Conservation (phyloP, 192 early-diverging fungal species). For the Chytriomyces sp. region DNA sequence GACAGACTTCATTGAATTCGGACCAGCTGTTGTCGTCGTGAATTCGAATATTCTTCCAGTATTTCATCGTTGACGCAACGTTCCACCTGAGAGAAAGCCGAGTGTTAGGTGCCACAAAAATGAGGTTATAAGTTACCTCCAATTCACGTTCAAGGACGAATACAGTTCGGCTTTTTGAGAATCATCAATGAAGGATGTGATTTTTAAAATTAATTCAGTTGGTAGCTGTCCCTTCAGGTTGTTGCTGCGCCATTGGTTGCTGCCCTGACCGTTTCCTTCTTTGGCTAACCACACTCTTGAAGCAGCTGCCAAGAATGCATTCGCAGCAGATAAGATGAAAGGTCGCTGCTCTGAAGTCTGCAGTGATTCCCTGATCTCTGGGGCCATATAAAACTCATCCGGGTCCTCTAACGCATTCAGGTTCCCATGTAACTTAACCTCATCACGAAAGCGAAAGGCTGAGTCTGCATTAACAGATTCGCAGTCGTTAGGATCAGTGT, state of each 20-base stretch:
- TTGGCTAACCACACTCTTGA: no score
- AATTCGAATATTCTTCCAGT: slow-evolving; percentile 9
- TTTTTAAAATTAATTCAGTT: background rate
- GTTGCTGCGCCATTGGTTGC: no score
- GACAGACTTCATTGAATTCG: slow-evolving; percentile 10
- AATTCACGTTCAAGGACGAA: background rate
- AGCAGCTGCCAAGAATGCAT: background rate
- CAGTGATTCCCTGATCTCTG: no score
- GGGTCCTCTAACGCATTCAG: no score
- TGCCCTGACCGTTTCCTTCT: no score
- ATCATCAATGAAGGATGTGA: background rate
- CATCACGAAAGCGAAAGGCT: no score
- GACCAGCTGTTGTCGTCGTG: background rate
- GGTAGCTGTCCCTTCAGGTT: background rate
- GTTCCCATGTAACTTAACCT: no score
- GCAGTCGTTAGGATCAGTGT: no score
- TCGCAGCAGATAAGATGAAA: background rate
- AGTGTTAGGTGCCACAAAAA: background rate
- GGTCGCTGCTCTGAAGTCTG: no score
- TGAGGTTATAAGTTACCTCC: background rate
- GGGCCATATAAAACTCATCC: no score
- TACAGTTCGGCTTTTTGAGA: background rate
- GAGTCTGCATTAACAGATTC: no score
- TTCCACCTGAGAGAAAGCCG: slow-evolving; percentile 17
- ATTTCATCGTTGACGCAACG: background rate